Evolutionary conservation across 805 yeast species (phyloP), one percentile per base, ranked within the genome.

Genomic region (Myxozyma mucilagina): DNA sequence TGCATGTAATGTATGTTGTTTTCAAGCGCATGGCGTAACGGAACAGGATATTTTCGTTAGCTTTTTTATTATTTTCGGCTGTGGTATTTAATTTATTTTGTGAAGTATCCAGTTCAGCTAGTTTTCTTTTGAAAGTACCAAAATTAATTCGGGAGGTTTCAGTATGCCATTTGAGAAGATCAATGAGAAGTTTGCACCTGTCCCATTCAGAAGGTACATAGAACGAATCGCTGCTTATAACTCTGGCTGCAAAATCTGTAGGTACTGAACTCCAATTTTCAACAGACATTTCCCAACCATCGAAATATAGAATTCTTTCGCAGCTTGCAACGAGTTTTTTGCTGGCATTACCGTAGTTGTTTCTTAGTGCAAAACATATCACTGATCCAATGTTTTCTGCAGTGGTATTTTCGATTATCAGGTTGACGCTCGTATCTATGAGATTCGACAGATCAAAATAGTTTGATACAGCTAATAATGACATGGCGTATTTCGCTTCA

Each of bases 171-270:
- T 62, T 55, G 18, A 61, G 49, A 6, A 64, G 52, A 16, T 62
- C 56, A 24, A 53, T 41, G 2, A 79, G 73, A 62, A 83, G 82
- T 34, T 79, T 61, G 47, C 83, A 80, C 55, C 87, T 73, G 47
- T 82, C 84, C 84, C 84, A 82, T 68, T 83, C 87, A 1, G 77
- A 76, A 1, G 83, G 82, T 4, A 81, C 81, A 68, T 80, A 83
- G 64, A 83, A 82, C 20, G 78, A 80, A 65, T 83, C 84, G 16
- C 78, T 74, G 0, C 81, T 78, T 13, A 82, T 75, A 5, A 81
- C 80, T 32, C 77, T 78, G 0, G 79, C 74, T 14, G 81, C 75
- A 5, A 81, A 71, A 0, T 72, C 64, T 0, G 69, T 70, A 0
- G 85, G 84, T 10, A 83, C 73, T 0, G 74, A 78, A 59, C 76